These are phyloP conservation scores for Vinca major DNA, from an alignment of 305 asterid species.

Conservation along the genomic window DNA sequence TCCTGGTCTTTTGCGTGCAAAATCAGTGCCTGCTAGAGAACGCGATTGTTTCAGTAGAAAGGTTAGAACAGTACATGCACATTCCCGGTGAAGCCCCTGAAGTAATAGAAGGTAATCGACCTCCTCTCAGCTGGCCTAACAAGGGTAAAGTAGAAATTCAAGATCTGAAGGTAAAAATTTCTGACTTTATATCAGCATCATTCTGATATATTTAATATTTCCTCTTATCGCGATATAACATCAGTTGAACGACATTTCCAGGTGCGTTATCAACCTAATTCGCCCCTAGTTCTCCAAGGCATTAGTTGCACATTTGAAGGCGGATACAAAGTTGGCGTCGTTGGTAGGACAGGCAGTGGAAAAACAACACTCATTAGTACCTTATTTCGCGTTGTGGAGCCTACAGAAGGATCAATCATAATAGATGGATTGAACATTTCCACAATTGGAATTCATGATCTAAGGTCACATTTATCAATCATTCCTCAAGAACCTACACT, in stretches of 20 bases:
- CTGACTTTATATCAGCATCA: no score
- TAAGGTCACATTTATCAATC: slow-evolving; percentile 26
- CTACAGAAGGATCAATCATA: slow-evolving; percentile 28
- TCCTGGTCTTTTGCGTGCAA: slow-evolving; percentile 21
- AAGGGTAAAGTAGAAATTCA: slow-evolving; percentile 27
- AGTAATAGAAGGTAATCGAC: slow-evolving; percentile 20
- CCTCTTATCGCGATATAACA: background rate
- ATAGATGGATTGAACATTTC: slow-evolving; percentile 31
- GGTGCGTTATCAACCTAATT: slow-evolving; percentile 23
- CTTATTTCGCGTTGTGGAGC: slow-evolving; percentile 35
- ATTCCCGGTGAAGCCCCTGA: slow-evolving; percentile 28
- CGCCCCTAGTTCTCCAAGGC: slow-evolving; percentile 37
- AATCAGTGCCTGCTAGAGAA: slow-evolving; percentile 29
- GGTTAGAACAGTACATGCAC: slow-evolving; percentile 30
- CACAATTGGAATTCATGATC: slow-evolving; percentile 27
- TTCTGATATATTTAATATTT: background rate
- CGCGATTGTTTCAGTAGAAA: slow-evolving; percentile 28
- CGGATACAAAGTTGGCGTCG: slow-evolving; percentile 30
- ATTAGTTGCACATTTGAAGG: slow-evolving; percentile 30
- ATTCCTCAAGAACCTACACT: slow-evolving; percentile 44
- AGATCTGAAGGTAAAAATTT: slow-evolving; percentile 24
- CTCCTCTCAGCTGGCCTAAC: slow-evolving; percentile 23
- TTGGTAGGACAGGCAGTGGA: slow-evolving; percentile 41
- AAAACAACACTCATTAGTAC: slow-evolving; percentile 32
- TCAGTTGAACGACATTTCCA: slow-evolving; percentile 8